Percentiles rank a stretch among this genome's conserved stretches.
These are phyloP conservation scores for Xylariaceae sp. DNA, from an alignment of 2,329 filamentous ascomycete species.

Conservation along the genomic window DNA sequence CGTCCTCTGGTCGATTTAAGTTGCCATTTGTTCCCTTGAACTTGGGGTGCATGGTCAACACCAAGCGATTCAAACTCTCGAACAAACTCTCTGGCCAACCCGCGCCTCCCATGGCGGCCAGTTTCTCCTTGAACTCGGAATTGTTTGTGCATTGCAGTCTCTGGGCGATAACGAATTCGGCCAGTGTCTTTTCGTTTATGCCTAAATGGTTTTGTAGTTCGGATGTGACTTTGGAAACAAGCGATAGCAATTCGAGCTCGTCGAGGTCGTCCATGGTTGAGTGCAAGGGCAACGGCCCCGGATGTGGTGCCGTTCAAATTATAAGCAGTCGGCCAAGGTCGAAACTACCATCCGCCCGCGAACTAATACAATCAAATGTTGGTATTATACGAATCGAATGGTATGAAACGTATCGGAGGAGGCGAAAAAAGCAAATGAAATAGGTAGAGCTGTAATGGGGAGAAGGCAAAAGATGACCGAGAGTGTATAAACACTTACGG, in stretches of 20 bases:
- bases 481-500: neutral
- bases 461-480: neutral
- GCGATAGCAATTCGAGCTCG: slow-evolving; percentile 84
- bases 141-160: slow-evolving; percentile 68
- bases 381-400: neutral
- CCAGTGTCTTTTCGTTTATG: slow-evolving; percentile 87
- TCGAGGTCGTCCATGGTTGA: slow-evolving; percentile 77
- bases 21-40: slow-evolving; percentile 50
- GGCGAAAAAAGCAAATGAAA: neutral
- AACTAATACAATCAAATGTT: neutral
- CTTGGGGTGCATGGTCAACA: slow-evolving; percentile 85
- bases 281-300: neutral
- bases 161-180: slow-evolving; percentile 92
- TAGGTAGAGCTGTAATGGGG: neutral
- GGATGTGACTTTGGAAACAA: slow-evolving; percentile 89
- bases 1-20: slow-evolving; percentile 39
- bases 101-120: slow-evolving; percentile 71
- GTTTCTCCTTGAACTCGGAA: slow-evolving; percentile 66
- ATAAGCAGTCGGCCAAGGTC: neutral
- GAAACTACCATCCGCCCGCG: neutral
- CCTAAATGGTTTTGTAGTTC: slow-evolving; percentile 93
- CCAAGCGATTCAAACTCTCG: slow-evolving; percentile 84
- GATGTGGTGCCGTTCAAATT: neutral
- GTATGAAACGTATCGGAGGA: neutral
- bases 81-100: slow-evolving; percentile 80